Base-by-base conservation (phyloP, 805 yeast species). In the Ogataea polymorpha region DNA sequence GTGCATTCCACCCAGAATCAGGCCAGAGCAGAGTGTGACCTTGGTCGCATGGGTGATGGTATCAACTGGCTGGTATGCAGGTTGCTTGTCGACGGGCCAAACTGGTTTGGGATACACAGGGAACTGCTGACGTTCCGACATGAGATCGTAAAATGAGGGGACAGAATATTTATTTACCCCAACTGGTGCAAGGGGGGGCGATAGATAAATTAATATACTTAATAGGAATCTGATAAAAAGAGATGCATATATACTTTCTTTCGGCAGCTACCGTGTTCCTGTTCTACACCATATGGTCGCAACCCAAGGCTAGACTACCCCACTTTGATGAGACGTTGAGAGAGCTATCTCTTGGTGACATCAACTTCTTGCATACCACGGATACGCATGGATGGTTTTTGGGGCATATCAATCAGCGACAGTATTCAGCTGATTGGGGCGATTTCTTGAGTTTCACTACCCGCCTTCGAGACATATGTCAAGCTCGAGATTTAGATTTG, bases 301-400 rank as follows among this genome's bases (percentile, higher is more conserved):
- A 32, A 16, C 37, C 32, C 7, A 39, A 32, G 14, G 13, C 37
- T 9, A 23, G 54, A 29, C 44, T 49, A 5, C 71, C 73, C 5
- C 54, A 59, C 11, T 61, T 56, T 27, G 43, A 63, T 31, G 72
- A 71, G 10, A 49, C 56, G 5, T 55, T 75, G 28, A 63, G 93
- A 37, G 74, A 75, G n/a, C 54, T 89, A 23, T 55, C 62, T 9
- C 72, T 89, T 75, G 89, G 90, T 0, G 77, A 81, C 41, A 42
- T 93, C 34, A 91, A 93, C 65, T 86, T 93, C 53, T 55, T 91
- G 18, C 98, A 91, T 56, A 90, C 98, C 1, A 93, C 99, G 0
- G 99, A 93, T 55, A 91, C 97, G 2, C 99, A 93, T 61, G 97
- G 93, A 1, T 93, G 99, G 99, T 77, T 84, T 48, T 80, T 91